Conservation (phyloP, 2,329 filamentous ascomycete species). For the Fusarium sp. region DNA sequence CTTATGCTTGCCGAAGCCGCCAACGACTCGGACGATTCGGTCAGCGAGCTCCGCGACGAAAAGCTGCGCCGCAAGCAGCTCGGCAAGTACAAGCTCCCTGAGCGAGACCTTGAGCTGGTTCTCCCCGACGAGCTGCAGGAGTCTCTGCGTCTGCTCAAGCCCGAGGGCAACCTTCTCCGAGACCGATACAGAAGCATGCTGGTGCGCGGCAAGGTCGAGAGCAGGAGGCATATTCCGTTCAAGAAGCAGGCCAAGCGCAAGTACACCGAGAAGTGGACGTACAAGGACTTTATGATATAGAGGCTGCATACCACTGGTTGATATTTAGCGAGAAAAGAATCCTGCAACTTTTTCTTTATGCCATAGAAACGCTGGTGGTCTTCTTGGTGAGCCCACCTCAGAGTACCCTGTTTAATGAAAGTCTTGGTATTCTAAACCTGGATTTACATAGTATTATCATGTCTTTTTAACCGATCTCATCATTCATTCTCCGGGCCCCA, state of each 20-base stretch:
- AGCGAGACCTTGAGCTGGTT: constrained; percentile 84
- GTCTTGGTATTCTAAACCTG: neutral
- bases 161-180: constrained; percentile 94
- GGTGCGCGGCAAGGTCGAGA: constrained; percentile 89
- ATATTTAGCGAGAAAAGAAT: constrained; percentile 38
- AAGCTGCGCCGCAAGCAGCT: constrained; percentile 78
- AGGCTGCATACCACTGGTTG: constrained; percentile 23
- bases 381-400: neutral
- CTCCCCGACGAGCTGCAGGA: constrained; percentile 87
- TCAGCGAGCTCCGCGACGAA: constrained; percentile 69
- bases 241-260: constrained; percentile 84
- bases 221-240: constrained; percentile 81
- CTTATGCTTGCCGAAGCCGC: constrained; percentile 56
- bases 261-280: constrained; percentile 94
- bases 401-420: neutral
- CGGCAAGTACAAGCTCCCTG: constrained; percentile 78
- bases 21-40: constrained; percentile 57
- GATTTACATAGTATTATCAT: neutral
- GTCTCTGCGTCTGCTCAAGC: constrained; percentile 83
- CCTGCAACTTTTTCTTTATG: constrained; percentile 20
- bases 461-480: constrained; percentile 9
- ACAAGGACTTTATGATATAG: constrained; percentile 83
- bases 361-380: neutral
- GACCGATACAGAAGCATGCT: constrained; percentile 92
- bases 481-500: constrained; percentile 9